Base-by-base conservation (phyloP, 2,329 filamentous ascomycete genomes). In the Epichloe gansuensis region DNA sequence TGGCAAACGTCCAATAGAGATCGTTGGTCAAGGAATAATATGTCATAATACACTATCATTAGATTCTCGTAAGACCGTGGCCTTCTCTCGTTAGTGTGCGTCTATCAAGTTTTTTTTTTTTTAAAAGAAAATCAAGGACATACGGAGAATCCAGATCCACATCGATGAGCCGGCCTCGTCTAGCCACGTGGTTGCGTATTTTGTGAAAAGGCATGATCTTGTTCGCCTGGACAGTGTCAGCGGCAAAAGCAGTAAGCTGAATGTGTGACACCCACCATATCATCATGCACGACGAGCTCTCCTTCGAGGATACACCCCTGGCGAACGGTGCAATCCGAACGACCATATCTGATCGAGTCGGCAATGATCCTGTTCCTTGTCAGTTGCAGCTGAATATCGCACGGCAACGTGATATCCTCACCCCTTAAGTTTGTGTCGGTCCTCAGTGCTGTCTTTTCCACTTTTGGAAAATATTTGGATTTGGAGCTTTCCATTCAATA, bases 401-500 rank as follows among this genome's bases (percentile, higher is more conserved):
- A 25, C 11, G n/a, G 11, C 17, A 15, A 21, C 31, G 12, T 27
- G 5, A 5, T 9, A 2, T 25, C 60, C 70, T 58, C 63, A 78
- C 76, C 63, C 62, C 56, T 86, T 81, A 23, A 94, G 65, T 1
- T 71, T 72, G 11, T 65, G 59, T 36, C 85, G 78, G 64, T 95
- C 89, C 49, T 70, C 63, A 0, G 89, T 95, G 44, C 89, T 91
- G 58, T 95, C 87, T 63, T 93, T 94, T 53, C 89, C 88, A 60
- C 88, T 93, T 64, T 95, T 96, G 9, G 89, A 94, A 63, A 93
- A 95, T 34, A 95, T 91, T 56, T 85, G 83, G 31, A 95, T 80
- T 47, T 74, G 77, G 1, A 75, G 62, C 1, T 53, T 63, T 15
- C 69, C 69, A 48, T 77, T 80, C 8, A 71, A 70, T 6, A 87